Base-by-base conservation (phyloP, 2,329 filamentous ascomycete species). In the Bipolaris oryzae region DNA sequence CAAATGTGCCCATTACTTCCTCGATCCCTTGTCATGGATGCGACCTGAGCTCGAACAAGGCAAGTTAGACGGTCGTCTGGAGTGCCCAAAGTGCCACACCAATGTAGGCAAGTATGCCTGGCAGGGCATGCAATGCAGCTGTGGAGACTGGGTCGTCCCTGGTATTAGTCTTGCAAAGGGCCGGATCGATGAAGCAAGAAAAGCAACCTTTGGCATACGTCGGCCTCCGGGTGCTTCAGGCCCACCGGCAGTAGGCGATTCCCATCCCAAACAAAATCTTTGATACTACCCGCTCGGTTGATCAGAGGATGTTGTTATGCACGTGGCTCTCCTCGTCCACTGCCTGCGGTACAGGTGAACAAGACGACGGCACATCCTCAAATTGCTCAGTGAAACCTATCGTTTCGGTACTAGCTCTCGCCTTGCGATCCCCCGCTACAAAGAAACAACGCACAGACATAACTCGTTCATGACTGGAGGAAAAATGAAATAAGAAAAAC, bases 21-120 rank as follows among this genome's bases (percentile, higher is more conserved):
- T 98, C 62, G 92, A 98, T 70, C 92, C 95, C 0, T 81, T 99
- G 33, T 91, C 91, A 13, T 99, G 95, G 95, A 99, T 99, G 95
- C 87, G 90, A 6, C 81, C 87, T 1, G 88, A 89, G 68, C 85
- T 99, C n/a, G 90, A 93, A 67, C 85, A 90, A 69, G 92, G 91
- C 25, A 86, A 88, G 59, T 82, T 98, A 21, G 91, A 93, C 58
- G 95, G 95, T 21, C 87, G 94, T 9, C 81, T 99, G 31, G 85
- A 87, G 56, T 99, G 95, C 70, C 94, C 95, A 9, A 89, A 89
- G 70, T 99, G 95, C 76, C 86, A 85, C 44, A 87, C 90, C 38
- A 92, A 91, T 50, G 86, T 98, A 45, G 95, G 95, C 37, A 90
- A 95, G 68, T 99, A 97, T 73, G 90, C 94, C 50, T 99, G 95